Evolutionary conservation across 2,329 filamentous ascomycete species (phyloP), one percentile per base, ranked within the genome.

Genomic region (Cadophora gregata): DNA sequence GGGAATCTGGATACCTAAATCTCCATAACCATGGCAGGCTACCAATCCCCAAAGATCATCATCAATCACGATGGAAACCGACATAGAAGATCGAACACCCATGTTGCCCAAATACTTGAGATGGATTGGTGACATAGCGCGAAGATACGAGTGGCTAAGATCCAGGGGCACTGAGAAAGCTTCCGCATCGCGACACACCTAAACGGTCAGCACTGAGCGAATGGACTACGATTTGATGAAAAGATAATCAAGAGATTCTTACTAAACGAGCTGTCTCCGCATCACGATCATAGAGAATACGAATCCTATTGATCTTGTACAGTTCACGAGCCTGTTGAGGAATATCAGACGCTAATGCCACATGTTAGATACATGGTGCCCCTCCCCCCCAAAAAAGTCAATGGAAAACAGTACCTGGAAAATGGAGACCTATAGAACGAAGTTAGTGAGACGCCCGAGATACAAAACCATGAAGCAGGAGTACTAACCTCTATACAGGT

Each of bases 51-150:
- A 97, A 0, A 97, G 80, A 71, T 96, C 90, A 71, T 86, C 84
- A 72, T 96, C 94, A 0, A 91, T 91, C 67, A 93, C 95, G 75
- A 96, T 91, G 0, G 93, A 96, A 67, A 97, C 93, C 0, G 93
- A 97, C 92, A 97, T 96, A 69, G 93, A 96, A 0, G 93, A 93
- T 7, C 93, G 88, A 1, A 96, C 93, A 4, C 88, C 90, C 93
- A 97, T 97, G 76, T 97, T 93, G 10, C 81, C 85, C 3, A 97
- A 82, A 72, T 97, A 97, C 75, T 96, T 96, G 63, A 96, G 77
- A 75, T 96, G 92, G 50, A 96, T 93, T 0, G 93, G 93, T 0
- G 92, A 96, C 86, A 96, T 97, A 71, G 93, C 93, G 50, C 93
- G 88, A 1, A 96, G 84, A 74, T 96, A 96, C 0, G 90, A 86